A percentile compares a stretch with the other conserved stretches of the same genome.
Evolutionary conservation across 768 basidiomycete genomes (phyloP).

Genomic region (Trichaptum fuscoviolaceum): DNA sequence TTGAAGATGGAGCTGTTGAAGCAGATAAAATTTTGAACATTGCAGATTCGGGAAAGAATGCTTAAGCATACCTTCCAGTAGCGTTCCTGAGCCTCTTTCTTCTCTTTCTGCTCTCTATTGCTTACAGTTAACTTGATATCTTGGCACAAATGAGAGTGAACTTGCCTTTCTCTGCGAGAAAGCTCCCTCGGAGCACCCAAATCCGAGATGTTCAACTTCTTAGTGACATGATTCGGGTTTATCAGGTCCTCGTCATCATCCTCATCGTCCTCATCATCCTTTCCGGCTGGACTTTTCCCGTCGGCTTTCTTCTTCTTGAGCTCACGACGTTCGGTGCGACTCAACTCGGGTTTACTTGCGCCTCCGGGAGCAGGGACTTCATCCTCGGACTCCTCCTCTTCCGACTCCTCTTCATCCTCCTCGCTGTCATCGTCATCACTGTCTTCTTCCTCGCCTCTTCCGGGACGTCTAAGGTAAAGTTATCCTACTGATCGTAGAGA

Average conservation of each 20-base stretch:
- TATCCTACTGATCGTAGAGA: constrained; percentile 1
- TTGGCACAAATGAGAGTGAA: neutral
- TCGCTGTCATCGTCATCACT: constrained; percentile 30
- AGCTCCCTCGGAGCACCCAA: constrained; percentile 58
- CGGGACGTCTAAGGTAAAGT: constrained; percentile 12
- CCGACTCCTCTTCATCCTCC: constrained; percentile 37
- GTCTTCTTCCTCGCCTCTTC: constrained; percentile 22
- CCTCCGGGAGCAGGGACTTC: constrained; percentile 27
- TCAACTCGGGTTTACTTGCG: constrained; percentile 48
- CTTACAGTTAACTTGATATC: neutral
- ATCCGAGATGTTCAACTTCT: constrained; percentile 76
- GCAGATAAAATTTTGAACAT: neutral
- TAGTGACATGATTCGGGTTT: constrained; percentile 68
- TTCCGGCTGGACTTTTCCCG: constrained; percentile 34
- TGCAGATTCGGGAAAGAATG: neutral
- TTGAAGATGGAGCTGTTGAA: constrained; percentile 53
- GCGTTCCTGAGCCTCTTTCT: constrained; percentile 79
- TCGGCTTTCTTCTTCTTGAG: constrained; percentile 77
- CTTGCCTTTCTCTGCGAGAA: constrained; percentile 60
- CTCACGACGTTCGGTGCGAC: constrained; percentile 68
- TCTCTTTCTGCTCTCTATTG: constrained; percentile 83
- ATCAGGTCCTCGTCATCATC: constrained; percentile 68
- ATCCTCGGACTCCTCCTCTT: constrained; percentile 40
- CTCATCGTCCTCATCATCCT: constrained; percentile 45
- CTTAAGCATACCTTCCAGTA: constrained; percentile 70